These are phyloP conservation scores for Parastagonospora nodorum DNA, from an alignment of 2,329 filamentous ascomycete species.

Conservation along the genomic window DNA sequence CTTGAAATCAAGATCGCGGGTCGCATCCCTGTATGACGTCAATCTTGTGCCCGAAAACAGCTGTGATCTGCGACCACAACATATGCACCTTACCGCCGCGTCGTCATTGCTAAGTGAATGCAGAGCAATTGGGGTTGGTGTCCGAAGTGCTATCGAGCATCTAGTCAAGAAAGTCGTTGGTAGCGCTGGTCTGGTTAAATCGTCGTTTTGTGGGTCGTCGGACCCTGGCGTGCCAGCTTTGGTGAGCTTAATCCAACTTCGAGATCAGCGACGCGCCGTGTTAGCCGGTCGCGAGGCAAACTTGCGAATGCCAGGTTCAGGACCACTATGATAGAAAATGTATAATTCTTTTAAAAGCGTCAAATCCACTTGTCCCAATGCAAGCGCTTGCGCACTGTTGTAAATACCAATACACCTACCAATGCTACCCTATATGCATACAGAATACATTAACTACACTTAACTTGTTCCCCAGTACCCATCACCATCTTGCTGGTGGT, in stretches of 20 bases:
- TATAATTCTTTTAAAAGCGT: not conserved
- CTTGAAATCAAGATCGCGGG: slow-evolving; percentile 3
- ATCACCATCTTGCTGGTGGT: slow-evolving; percentile 35
- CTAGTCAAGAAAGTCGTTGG: not conserved
- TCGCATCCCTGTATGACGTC: slow-evolving; percentile 17
- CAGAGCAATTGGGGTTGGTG: not conserved
- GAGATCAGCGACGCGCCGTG: slow-evolving; percentile 9
- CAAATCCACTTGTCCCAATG: not conserved
- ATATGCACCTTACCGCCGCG: slow-evolving; percentile 3
- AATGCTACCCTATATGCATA: slow-evolving; percentile 29
- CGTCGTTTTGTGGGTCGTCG: slow-evolving; percentile 20
- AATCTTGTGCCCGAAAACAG: slow-evolving; percentile 3
- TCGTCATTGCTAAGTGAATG: slow-evolving; percentile 10
- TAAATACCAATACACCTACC: slow-evolving; percentile 14
- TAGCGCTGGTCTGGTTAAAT: not conserved
- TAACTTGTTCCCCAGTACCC: slow-evolving; percentile 22
- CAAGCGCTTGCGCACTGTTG: slow-evolving; percentile 7
- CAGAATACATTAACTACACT: slow-evolving; percentile 29
- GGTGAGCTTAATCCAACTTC: slow-evolving; percentile 22
- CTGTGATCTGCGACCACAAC: slow-evolving; percentile 9
- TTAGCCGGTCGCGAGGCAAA: slow-evolving; percentile 7
- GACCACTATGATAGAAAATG: not conserved
- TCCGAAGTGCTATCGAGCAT: not conserved
- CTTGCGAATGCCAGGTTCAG: not conserved
- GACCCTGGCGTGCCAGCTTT: slow-evolving; percentile 14